Conservation (phyloP, 129 eudicot genomes). For the Artemisia argyi region DNA sequence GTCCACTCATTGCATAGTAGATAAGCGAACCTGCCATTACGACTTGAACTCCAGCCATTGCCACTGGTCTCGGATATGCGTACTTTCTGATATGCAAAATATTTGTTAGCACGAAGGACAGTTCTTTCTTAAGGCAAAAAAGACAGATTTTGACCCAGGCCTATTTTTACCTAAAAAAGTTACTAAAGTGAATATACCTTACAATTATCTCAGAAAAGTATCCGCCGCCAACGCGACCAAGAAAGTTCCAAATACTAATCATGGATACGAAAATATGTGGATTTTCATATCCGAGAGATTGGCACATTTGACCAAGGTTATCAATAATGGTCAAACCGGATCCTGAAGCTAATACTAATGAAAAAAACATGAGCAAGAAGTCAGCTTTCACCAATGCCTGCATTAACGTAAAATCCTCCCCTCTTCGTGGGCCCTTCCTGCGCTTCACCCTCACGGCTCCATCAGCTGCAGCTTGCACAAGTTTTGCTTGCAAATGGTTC, state of each 20-base stretch:
- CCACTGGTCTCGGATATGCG: conserved; percentile 74
- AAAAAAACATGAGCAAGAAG: conserved; percentile 65
- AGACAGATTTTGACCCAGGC: neutral
- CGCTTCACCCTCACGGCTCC: conserved; percentile 53
- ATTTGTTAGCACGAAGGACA: neutral
- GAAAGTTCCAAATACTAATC: conserved; percentile 80
- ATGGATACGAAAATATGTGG: conserved; percentile 62
- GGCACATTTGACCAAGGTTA: conserved; percentile 72
- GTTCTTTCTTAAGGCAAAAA: neutral
- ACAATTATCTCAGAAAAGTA: conserved; percentile 65
- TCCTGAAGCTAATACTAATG: conserved; percentile 67
- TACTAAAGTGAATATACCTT: conserved; percentile 23
- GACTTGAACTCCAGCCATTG: conserved; percentile 63
- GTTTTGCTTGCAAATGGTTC: conserved; percentile 56
- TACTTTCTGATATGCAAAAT: conserved; percentile 38
- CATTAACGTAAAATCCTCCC: conserved; percentile 62
- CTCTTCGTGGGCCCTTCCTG: conserved; percentile 61
- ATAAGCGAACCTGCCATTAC: conserved; percentile 55
- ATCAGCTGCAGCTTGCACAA: conserved; percentile 64
- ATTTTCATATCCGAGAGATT: conserved; percentile 56
- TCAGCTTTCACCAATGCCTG: conserved; percentile 70
- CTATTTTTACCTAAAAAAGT: neutral
- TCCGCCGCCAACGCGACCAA: conserved; percentile 78
- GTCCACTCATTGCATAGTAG: conserved; percentile 55
- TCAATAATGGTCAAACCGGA: conserved; percentile 71